Base-by-base conservation (phyloP, 257 asterid genomes). In the Mentha longifolia region DNA sequence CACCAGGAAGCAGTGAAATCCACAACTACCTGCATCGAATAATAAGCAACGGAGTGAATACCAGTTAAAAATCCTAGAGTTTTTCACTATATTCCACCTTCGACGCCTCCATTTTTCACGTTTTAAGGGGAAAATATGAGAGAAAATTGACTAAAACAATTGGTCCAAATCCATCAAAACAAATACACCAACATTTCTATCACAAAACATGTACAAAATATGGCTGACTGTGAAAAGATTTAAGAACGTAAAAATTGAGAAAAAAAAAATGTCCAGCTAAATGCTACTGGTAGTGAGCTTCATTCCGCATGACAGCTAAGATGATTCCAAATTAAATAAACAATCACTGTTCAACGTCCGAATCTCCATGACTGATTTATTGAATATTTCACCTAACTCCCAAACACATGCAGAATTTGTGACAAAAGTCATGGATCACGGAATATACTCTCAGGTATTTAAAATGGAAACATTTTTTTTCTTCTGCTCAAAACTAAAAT, bases 1-100 rank as follows among this genome's bases (percentile, higher is more conserved):
- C 98, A 94, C 98, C 97, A 94, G 56, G 97, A 87, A 63, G 97
- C 97, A 17, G 97, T 94, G 86, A 94, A 91, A 67, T 94, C 97
- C 17, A 93, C 94, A 54, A 93, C 98, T 19, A 89, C 83, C 97
- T 91, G 89, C 78, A 76, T 28, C 25, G 2, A 68, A 8, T 10
- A n/a, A 19, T 2, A 31, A 31, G 28, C 33, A 58, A 65, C 45
- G 56, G 22, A 63, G 17, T 59, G 1, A 33, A 1, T 35, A 35
- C 39, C 39, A 35, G 39, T 35, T 35, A 35, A 11, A 58, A 45
- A 43, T 30, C 56, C 52, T 39, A 28, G 15, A 19, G 42, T 33
- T 13, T 33, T 71, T 35, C 8, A n/a, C n/a, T n/a, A n/a, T n/a
- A n/a, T n/a, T n/a, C n/a, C 37, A 6, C 37, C 28, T 25, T 25